A percentile compares a stretch with the other conserved stretches of the same genome.
Conservation (phyloP, 2,329 filamentous ascomycete genomes). For the Cercospora beticola region DNA sequence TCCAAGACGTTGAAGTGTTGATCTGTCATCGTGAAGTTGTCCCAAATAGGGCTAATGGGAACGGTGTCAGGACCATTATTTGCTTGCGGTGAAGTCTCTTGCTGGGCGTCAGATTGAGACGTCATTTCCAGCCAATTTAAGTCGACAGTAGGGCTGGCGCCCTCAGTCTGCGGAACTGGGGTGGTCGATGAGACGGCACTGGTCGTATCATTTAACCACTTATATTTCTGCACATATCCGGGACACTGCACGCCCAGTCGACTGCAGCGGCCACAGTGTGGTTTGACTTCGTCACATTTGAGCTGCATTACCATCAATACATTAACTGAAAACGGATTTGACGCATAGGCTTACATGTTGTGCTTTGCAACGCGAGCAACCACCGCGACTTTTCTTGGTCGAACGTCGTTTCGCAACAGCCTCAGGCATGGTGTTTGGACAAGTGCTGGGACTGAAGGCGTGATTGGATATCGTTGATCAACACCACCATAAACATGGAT, state of each 20-base stretch:
- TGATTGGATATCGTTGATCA: neutral
- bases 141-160: neutral
- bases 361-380: constrained; percentile 22
- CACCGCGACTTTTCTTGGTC: constrained; percentile 16
- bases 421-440: constrained; percentile 7
- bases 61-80: neutral
- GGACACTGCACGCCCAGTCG: constrained; percentile 17
- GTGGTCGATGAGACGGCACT: neutral
- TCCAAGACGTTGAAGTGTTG: constrained; percentile 5
- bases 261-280: constrained; percentile 15
- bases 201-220: constrained; percentile 17
- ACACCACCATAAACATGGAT: neutral
- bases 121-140: constrained; percentile 13
- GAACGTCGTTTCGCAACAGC: constrained; percentile 12
- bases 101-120: neutral
- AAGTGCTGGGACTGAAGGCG: neutral
- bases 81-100: neutral
- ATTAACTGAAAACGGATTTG: neutral
- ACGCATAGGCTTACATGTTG: constrained; percentile 13
- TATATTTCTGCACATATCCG: constrained; percentile 15
- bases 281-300: constrained; percentile 22
- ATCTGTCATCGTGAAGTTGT: constrained; percentile 1
- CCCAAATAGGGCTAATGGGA: neutral
- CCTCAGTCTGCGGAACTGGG: neutral
- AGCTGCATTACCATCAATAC: constrained; percentile 6